Conservation (phyloP, 2,329 filamentous ascomycete species). For the Diaporthe australafricana region DNA sequence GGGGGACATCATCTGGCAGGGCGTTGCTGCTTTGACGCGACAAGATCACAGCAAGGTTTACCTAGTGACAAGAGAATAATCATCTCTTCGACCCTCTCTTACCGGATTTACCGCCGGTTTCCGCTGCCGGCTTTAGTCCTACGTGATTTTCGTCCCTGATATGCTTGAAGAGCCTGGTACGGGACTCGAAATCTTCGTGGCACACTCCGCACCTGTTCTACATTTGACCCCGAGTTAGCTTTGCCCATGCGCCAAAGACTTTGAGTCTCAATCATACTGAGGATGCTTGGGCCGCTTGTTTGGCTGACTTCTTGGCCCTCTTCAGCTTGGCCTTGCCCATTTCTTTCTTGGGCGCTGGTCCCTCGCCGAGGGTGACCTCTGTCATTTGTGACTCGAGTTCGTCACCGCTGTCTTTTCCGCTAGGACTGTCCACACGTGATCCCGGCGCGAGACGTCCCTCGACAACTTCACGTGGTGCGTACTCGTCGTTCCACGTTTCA, state of each 20-base stretch:
- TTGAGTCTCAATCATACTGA: constrained; percentile 1
- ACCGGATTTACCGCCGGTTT: constrained; percentile 41
- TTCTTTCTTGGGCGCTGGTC: constrained; percentile 50
- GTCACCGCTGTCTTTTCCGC: constrained; percentile 29
- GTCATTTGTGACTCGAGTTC: constrained; percentile 38
- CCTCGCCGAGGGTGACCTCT: constrained; percentile 45
- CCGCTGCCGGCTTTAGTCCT: constrained; percentile 61
- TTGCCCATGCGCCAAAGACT: neutral
- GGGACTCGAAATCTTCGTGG: constrained; percentile 65
- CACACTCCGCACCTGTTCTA: constrained; percentile 60
- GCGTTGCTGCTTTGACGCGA: constrained; percentile 9
- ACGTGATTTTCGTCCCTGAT: constrained; percentile 76
- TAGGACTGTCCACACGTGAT: neutral
- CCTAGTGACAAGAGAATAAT: constrained; percentile 23
- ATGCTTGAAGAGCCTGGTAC: constrained; percentile 79
- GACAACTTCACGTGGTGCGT: constrained; percentile 58
- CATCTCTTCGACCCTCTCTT: constrained; percentile 56
- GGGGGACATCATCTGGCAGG: constrained; percentile 1
- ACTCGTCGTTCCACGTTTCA: constrained; percentile 52
- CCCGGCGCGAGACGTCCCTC: constrained; percentile 41
- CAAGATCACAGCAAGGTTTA: constrained; percentile 3
- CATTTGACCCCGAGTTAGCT: constrained; percentile 26
- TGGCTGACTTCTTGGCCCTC: constrained; percentile 60
- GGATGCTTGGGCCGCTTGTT: constrained; percentile 48
- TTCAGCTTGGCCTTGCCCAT: constrained; percentile 64